phyloP scores from a whole-genome alignment of 2,329 filamentous ascomycete species.

The Monosporascus cannonballus region DNA sequence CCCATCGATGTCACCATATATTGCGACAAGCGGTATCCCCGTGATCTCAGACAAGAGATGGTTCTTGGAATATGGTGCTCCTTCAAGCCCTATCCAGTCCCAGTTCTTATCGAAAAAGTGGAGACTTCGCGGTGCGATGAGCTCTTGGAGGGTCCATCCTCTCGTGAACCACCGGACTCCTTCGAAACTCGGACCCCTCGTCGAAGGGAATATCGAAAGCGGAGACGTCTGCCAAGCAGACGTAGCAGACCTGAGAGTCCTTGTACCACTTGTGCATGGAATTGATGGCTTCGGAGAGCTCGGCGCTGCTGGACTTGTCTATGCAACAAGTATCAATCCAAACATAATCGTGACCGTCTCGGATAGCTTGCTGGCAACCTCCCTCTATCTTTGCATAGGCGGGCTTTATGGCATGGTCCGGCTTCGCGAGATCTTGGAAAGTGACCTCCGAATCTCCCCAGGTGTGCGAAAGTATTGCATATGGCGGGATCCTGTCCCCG shows the following conservation, averaged over 20 bases:
- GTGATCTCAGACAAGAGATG: constrained; percentile 12
- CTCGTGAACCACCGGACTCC: constrained; percentile 2
- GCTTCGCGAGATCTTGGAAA: background rate
- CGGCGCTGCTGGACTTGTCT: background rate
- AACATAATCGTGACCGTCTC: background rate
- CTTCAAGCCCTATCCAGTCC: background rate
- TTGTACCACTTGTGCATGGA: background rate
- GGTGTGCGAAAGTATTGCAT: constrained; percentile 12
- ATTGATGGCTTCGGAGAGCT: background rate
- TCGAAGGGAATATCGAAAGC: background rate
- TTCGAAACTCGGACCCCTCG: background rate
- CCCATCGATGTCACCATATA: background rate
- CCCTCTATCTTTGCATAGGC: background rate
- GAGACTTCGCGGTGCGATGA: constrained; percentile 7
- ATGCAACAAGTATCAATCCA: constrained; percentile 1
- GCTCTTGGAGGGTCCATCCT: constrained; percentile 7
- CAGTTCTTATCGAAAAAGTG: constrained; percentile 10
- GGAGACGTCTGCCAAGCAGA: background rate
- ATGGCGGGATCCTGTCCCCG: background rate
- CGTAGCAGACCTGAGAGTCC: background rate
- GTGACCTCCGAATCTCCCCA: background rate
- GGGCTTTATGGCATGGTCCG: background rate
- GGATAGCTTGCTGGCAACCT: background rate
- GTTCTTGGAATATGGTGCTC: no score
- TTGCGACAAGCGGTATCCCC: constrained; percentile 8